Evolutionary conservation across 2,329 filamentous ascomycete genomes (phyloP).

Genomic region (Exophiala mesophila): DNA sequence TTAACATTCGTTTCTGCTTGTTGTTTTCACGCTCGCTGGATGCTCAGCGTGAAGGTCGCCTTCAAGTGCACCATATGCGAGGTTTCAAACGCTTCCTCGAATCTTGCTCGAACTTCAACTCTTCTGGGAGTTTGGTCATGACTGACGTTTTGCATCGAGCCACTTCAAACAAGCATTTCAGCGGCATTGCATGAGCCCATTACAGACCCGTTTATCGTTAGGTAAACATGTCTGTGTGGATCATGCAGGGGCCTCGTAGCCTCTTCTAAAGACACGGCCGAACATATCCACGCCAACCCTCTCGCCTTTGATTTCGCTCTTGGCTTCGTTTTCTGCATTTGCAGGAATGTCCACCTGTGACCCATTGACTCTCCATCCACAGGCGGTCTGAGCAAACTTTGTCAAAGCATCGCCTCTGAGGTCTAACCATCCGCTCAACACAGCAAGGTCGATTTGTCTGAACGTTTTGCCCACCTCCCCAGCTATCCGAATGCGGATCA

Average conservation of each 20-base stretch:
- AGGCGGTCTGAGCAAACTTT: constrained; percentile 79
- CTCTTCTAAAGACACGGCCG: constrained; percentile 67
- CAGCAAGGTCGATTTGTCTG: constrained; percentile 63
- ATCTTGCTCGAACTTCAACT: too few relatives aligned
- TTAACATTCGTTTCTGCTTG: too few relatives aligned
- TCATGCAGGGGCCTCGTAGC: constrained; percentile 76
- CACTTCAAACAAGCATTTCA: too few relatives aligned
- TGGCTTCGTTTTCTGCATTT: constrained; percentile 97
- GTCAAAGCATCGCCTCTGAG: constrained; percentile 60
- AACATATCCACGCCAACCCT: constrained; percentile 62
- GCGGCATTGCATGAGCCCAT: too few relatives aligned
- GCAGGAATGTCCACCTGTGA: constrained; percentile 67
- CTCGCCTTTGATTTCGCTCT: constrained; percentile 91
- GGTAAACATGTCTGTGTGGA: too few relatives aligned
- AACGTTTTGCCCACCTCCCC: constrained; percentile 77
- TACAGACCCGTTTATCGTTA: too few relatives aligned
- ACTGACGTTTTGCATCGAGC: too few relatives aligned
- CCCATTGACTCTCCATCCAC: constrained; percentile 75
- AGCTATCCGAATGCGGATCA: constrained; percentile 85
- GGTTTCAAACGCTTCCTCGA: too few relatives aligned
- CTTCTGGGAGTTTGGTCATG: too few relatives aligned
- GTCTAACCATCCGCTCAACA: constrained; percentile 72
- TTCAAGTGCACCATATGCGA: too few relatives aligned
- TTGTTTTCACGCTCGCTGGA: too few relatives aligned
- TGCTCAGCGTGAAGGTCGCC: too few relatives aligned